Evolutionary conservation across 768 basidiomycete species (phyloP).

Genomic region (Podaxis sp.): DNA sequence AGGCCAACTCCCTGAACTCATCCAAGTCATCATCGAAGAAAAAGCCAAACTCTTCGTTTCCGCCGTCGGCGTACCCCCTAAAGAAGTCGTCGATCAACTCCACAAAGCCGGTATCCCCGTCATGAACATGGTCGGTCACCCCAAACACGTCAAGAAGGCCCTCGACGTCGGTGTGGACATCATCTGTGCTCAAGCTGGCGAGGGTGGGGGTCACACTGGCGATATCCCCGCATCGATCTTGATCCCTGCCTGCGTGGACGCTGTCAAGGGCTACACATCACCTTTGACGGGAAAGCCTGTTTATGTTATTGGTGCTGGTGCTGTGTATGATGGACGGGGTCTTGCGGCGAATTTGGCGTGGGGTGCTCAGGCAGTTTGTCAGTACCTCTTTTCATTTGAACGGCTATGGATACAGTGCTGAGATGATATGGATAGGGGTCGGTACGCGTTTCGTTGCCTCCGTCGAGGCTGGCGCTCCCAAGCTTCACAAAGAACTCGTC

Average conservation of each 20-base stretch:
- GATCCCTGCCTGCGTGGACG: slow-evolving; percentile 89
- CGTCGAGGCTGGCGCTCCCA: slow-evolving; percentile 78
- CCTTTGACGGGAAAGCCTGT: slow-evolving; percentile 82
- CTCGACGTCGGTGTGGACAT: slow-evolving; percentile 85
- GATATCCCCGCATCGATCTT: slow-evolving; percentile 81
- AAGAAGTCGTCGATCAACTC: slow-evolving; percentile 73
- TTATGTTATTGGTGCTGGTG: slow-evolving; percentile 90
- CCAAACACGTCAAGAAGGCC: slow-evolving; percentile 82
- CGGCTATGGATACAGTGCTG: not conserved
- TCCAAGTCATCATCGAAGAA: slow-evolving; percentile 92
- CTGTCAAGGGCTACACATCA: slow-evolving; percentile 71
- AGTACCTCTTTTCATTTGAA: slow-evolving; percentile 32
- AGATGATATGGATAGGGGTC: slow-evolving; percentile 48
- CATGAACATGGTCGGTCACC: slow-evolving; percentile 98
- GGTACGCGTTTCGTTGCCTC: slow-evolving; percentile 87
- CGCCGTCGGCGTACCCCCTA: slow-evolving; percentile 86
- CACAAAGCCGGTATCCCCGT: slow-evolving; percentile 84
- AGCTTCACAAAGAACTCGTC: slow-evolving; percentile 80
- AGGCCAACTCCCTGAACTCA: slow-evolving; percentile 78
- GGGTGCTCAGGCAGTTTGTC: slow-evolving; percentile 87
- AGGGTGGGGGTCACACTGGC: slow-evolving; percentile 90
- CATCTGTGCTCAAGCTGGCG: slow-evolving; percentile 93
- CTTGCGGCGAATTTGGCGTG: slow-evolving; percentile 86
- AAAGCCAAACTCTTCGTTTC: slow-evolving; percentile 88
- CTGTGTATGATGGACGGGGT: slow-evolving; percentile 85